These are phyloP conservation scores for Aphanocladium album DNA, from an alignment of 2,329 filamentous ascomycete genomes.

Conservation along the genomic window DNA sequence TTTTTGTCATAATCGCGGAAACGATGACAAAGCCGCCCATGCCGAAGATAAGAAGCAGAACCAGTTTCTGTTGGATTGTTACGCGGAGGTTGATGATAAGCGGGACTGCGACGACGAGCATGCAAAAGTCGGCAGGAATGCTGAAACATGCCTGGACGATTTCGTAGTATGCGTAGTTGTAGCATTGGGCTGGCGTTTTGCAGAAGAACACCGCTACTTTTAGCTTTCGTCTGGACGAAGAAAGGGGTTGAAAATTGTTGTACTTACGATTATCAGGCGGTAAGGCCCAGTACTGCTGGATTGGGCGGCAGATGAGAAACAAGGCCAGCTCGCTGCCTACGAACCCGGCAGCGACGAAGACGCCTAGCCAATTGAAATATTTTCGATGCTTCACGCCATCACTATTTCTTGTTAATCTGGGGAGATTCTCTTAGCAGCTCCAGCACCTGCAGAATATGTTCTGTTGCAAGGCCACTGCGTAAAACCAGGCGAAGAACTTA, in stretches of 20 bases:
- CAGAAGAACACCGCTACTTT: background rate
- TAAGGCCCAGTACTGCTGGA: conserved; percentile 42
- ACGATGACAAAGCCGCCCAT: conserved; percentile 45
- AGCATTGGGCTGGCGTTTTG: conserved; percentile 33
- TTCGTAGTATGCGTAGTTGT: conserved; percentile 40
- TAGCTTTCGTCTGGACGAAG: background rate
- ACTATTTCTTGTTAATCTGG: background rate
- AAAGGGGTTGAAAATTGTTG: background rate
- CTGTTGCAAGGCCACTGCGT: background rate
- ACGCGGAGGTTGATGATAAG: conserved; percentile 38
- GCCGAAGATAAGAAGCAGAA: conserved; percentile 42
- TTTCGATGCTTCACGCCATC: conserved; percentile 27
- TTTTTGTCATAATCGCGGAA: conserved; percentile 39
- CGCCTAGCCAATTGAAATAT: conserved; percentile 31
- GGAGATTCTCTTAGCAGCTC: background rate
- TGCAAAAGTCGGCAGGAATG: conserved; percentile 41
- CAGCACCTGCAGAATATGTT: background rate
- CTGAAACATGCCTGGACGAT: conserved; percentile 45
- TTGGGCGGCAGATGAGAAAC: conserved; percentile 42
- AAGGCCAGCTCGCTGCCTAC: conserved; percentile 39
- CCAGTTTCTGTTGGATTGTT: conserved; percentile 38
- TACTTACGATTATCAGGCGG: conserved; percentile 32
- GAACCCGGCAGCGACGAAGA: conserved; percentile 38
- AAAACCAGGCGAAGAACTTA: conserved; percentile 3
- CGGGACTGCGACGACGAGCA: conserved; percentile 44